Percentiles rank a stretch among this genome's conserved stretches.
phyloP scores from a whole-genome alignment of 257 asterid genomes.

The Fraxinus pennsylvanica region DNA sequence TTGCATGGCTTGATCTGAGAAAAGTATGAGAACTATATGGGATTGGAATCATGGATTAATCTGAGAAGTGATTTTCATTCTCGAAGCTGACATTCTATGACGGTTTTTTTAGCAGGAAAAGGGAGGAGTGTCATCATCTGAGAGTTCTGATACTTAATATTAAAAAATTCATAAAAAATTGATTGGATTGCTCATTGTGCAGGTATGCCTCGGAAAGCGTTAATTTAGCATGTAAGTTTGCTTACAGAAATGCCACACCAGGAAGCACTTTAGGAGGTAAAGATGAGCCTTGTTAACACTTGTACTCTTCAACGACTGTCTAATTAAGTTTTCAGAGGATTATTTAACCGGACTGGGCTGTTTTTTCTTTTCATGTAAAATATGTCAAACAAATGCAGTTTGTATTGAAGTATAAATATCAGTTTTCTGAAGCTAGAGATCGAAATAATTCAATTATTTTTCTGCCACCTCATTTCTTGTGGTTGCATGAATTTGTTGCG shows the following conservation, averaged over 20 bases:
- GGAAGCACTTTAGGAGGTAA: slow-evolving; percentile 88
- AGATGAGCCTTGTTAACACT: slow-evolving; percentile 15
- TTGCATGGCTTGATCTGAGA: neutral
- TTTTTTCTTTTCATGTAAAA: neutral
- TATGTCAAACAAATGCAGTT: neutral
- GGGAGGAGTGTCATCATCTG: neutral
- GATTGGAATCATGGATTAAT: neutral
- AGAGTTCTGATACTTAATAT: neutral
- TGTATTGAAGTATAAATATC: neutral
- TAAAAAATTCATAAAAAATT: neutral
- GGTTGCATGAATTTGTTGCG: neutral
- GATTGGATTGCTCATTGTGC: slow-evolving; percentile 30
- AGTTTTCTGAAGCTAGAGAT: neutral
- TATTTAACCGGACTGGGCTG: neutral
- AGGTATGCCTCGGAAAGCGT: slow-evolving; percentile 96
- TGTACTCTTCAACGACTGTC: slow-evolving; percentile 4
- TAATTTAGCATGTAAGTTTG: slow-evolving; percentile 70
- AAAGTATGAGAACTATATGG: neutral
- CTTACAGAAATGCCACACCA: slow-evolving; percentile 95
- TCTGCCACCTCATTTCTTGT: slow-evolving; percentile 3
- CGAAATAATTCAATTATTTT: neutral
- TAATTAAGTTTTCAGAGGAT: neutral
- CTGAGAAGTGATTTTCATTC: neutral
- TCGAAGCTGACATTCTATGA: neutral
- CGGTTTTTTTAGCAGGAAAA: neutral